Conservation (phyloP, 192 early-diverging fungal species). For the Rhizophagus sp. region DNA sequence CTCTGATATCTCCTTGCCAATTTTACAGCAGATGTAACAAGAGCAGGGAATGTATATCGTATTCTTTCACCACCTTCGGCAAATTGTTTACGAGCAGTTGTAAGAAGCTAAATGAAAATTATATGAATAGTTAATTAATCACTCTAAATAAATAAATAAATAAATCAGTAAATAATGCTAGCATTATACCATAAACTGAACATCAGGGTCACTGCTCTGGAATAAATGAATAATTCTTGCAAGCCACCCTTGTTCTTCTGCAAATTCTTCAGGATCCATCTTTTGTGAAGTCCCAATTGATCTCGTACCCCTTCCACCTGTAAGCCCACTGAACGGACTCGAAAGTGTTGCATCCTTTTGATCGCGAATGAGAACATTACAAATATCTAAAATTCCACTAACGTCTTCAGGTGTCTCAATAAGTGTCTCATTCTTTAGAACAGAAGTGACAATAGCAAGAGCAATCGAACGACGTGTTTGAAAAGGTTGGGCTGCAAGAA, state of each 20-base stretch:
- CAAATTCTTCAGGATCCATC: slow-evolving; percentile 85
- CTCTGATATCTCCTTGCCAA: slow-evolving; percentile 60
- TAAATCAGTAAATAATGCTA: background rate
- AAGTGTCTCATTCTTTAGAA: slow-evolving; percentile 68
- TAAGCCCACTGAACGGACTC: slow-evolving; percentile 43
- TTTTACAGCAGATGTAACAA: slow-evolving; percentile 71
- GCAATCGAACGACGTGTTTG: slow-evolving; percentile 82
- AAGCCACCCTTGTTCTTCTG: slow-evolving; percentile 89
- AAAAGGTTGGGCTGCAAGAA: slow-evolving; percentile 84
- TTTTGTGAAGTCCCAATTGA: slow-evolving; percentile 14
- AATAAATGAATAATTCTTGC: slow-evolving; percentile 81
- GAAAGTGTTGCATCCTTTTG: slow-evolving; percentile 68
- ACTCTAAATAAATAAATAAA: background rate
- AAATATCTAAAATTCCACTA: slow-evolving; percentile 77
- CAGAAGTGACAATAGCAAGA: slow-evolving; percentile 67
- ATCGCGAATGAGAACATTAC: slow-evolving; percentile 78
- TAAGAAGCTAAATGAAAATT: slow-evolving; percentile 58
- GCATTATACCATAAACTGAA: slow-evolving; percentile 69
- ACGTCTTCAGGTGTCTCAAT: slow-evolving; percentile 74
- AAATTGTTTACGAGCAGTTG: slow-evolving; percentile 82
- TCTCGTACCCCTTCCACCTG: slow-evolving; percentile 11
- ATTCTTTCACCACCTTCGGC: slow-evolving; percentile 90
- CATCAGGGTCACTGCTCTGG: slow-evolving; percentile 67
- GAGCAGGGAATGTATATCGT: slow-evolving; percentile 88
- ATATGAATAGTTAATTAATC: background rate